phyloP scores from a whole-genome alignment of 805 yeast species.

The Lachancea sp. region DNA sequence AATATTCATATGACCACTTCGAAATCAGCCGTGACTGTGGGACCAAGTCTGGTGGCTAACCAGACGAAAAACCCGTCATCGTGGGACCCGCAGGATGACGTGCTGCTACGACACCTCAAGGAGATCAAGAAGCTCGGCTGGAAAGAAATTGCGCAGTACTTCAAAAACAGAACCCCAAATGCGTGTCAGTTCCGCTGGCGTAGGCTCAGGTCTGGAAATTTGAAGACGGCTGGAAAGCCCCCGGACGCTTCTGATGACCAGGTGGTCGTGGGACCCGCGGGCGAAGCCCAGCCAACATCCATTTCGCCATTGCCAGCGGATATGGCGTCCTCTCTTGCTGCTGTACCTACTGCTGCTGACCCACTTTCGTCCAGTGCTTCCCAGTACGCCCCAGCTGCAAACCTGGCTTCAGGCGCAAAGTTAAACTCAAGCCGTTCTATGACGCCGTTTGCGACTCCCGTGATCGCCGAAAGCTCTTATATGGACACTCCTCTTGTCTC shows the following conservation, averaged over 20 bases:
- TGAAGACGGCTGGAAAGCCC: conserved; percentile 23
- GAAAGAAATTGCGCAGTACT: conserved; percentile 79
- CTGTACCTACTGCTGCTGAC: not conserved
- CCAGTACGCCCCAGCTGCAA: not conserved
- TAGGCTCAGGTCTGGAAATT: conserved; percentile 45
- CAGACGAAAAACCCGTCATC: conserved; percentile 42
- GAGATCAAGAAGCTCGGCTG: conserved; percentile 82
- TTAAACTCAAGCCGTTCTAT: not conserved
- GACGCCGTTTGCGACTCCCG: not conserved
- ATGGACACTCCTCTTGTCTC: not conserved
- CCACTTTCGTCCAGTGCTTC: not conserved
- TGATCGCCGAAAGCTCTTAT: not conserved
- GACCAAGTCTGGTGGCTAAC: conserved; percentile 1
- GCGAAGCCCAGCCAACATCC: no score
- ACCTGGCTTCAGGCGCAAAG: not conserved
- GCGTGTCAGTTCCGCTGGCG: conserved; percentile 92
- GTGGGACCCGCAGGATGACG: conserved; percentile 77
- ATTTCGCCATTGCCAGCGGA: not conserved
- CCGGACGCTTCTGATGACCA: conserved; percentile 1
- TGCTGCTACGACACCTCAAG: conserved; percentile 63
- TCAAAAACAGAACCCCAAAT: conserved; percentile 75
- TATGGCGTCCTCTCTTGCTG: not conserved
- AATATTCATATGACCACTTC: conserved; percentile 8
- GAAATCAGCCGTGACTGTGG: conserved; percentile 5
- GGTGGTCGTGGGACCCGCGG: conserved; percentile 3